These are phyloP conservation scores for Hypomyces perniciosus DNA, from an alignment of 2,329 filamentous ascomycete genomes.

Conservation along the genomic window DNA sequence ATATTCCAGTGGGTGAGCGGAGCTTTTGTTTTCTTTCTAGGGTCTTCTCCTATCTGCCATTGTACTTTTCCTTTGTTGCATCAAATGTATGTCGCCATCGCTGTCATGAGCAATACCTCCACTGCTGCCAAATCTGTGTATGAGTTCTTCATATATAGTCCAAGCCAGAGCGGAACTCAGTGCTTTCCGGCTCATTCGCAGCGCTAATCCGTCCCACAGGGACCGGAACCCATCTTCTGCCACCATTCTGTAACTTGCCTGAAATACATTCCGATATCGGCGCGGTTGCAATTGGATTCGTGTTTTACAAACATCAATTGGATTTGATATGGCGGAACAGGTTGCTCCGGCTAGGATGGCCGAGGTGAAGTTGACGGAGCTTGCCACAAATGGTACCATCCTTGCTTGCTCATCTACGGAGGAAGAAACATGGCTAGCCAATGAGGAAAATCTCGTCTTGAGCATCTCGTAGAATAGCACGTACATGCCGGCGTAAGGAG, in stretches of 20 bases:
- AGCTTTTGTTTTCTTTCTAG: not conserved
- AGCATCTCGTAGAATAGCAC: slow-evolving; percentile 88
- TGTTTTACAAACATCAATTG: slow-evolving; percentile 95
- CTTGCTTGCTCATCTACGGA: slow-evolving; percentile 14
- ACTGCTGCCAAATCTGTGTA: slow-evolving; percentile 48
- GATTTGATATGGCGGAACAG: slow-evolving; percentile 87
- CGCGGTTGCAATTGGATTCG: slow-evolving; percentile 83
- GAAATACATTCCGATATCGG: slow-evolving; percentile 75
- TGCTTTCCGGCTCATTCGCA: slow-evolving; percentile 87
- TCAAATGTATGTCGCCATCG: no score
- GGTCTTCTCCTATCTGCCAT: not conserved
- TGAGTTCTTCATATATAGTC: slow-evolving; percentile 93
- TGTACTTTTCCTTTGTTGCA: not conserved
- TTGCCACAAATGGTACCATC: slow-evolving; percentile 30
- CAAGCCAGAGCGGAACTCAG: slow-evolving; percentile 92
- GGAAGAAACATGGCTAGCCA: slow-evolving; percentile 16
- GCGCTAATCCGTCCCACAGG: slow-evolving; percentile 76
- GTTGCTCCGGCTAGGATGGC: slow-evolving; percentile 74
- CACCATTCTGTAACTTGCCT: slow-evolving; percentile 72
- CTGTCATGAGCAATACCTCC: not conserved
- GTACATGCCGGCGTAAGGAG: slow-evolving; percentile 94
- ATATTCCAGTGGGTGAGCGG: not conserved
- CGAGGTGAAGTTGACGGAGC: slow-evolving; percentile 79
- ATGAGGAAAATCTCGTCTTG: slow-evolving; percentile 53
- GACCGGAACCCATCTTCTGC: slow-evolving; percentile 72